Conservation (phyloP, 2,329 filamentous ascomycete genomes). For the Botrytis fabae region DNA sequence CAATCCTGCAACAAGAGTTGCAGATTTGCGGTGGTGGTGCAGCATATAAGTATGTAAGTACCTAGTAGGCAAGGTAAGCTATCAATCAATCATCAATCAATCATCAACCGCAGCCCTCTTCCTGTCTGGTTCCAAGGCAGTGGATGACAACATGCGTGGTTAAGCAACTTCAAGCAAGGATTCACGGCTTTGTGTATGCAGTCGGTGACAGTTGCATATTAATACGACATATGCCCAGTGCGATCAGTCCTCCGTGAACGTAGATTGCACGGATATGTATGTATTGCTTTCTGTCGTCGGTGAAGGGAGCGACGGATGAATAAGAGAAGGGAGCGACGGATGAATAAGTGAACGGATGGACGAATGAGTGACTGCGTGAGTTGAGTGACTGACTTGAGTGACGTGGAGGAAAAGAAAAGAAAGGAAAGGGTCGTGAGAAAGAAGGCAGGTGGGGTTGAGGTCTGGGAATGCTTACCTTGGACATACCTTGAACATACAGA, state of each 20-base stretch:
- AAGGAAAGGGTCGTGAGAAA: neutral
- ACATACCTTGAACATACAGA: neutral
- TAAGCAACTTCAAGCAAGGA: slow-evolving; percentile 5
- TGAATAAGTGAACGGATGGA: neutral
- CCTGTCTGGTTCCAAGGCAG: slow-evolving; percentile 7
- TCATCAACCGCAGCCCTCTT: neutral
- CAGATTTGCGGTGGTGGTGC: slow-evolving; percentile 3
- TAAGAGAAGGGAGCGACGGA: neutral
- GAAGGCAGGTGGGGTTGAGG: neutral
- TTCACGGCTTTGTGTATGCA: slow-evolving; percentile 2
- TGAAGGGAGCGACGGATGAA: neutral
- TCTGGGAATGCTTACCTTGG: neutral
- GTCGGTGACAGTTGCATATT: neutral
- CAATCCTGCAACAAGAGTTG: slow-evolving; percentile 13
- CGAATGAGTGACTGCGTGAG: neutral
- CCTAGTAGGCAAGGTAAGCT: neutral
- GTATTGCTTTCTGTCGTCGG: neutral
- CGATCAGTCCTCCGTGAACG: neutral
- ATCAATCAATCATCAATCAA: neutral
- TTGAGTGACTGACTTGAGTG: neutral
- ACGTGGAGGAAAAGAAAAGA: neutral
- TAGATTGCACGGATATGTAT: neutral
- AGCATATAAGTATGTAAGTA: slow-evolving; percentile 4
- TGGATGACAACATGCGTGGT: neutral
- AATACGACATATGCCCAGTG: neutral